These are phyloP conservation scores for Fraxinus pennsylvanica DNA, from an alignment of 257 asterid genomes.

Conservation along the genomic window DNA sequence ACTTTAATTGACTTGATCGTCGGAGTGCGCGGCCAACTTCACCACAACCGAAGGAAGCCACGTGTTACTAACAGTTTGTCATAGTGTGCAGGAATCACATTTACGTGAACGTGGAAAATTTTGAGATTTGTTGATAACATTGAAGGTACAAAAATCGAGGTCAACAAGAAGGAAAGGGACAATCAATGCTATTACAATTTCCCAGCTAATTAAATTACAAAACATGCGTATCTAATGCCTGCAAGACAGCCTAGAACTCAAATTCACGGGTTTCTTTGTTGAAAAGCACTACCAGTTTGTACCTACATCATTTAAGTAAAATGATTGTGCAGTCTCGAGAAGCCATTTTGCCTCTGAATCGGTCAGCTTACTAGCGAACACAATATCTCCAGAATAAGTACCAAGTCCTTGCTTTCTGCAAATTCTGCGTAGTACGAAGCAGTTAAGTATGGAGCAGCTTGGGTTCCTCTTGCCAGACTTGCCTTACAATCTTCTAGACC, in stretches of 20 bases:
- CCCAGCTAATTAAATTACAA: conserved; percentile 34
- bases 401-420: conserved; percentile 68
- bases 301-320: conserved; percentile 87
- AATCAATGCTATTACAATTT: neutral
- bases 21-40: too few relatives aligned
- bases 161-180: neutral
- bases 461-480: conserved; percentile 93
- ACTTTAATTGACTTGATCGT: too few relatives aligned
- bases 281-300: conserved; percentile 81
- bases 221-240: conserved; percentile 76
- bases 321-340: conserved; percentile 80
- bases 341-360: conserved; percentile 89
- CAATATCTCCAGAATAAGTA: conserved; percentile 81
- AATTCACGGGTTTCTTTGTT: conserved; percentile 78
- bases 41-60: too few relatives aligned
- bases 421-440: conserved; percentile 79
- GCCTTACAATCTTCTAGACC: conserved; percentile 96
- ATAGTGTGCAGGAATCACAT: too few relatives aligned
- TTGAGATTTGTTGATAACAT: too few relatives aligned
- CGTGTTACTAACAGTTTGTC: too few relatives aligned
- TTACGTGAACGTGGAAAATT: too few relatives aligned
- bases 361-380: conserved; percentile 83
- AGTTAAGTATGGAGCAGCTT: conserved; percentile 85
- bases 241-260: conserved; percentile 86
- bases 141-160: too few relatives aligned